phyloP scores from a whole-genome alignment of 2,329 filamentous ascomycete genomes.

The Paracamarosporium sp. region DNA sequence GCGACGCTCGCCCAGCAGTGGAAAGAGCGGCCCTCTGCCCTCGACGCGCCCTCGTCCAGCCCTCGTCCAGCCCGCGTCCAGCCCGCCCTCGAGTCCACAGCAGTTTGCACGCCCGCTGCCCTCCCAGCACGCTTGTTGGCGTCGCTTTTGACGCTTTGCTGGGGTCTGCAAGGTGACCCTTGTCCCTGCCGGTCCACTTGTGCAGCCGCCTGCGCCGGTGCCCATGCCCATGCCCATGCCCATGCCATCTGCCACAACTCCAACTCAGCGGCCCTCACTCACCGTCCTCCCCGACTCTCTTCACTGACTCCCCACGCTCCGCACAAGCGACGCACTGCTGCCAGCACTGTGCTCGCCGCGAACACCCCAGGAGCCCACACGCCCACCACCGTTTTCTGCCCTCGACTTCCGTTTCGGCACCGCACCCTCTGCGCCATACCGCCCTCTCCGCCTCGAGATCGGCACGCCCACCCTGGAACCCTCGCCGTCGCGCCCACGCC shows the following conservation, averaged over 20 bases:
- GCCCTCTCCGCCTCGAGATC: not conserved
- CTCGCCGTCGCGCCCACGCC: constrained; percentile 1
- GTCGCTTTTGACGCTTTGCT: constrained; percentile 1
- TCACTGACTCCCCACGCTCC: constrained; percentile 3
- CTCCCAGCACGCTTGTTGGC: constrained; percentile 3
- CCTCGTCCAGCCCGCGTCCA: no score
- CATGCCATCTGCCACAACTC: constrained; percentile 10
- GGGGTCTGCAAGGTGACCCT: constrained; percentile 3
- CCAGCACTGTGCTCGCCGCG: constrained; percentile 2
- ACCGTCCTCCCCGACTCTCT: constrained; percentile 4
- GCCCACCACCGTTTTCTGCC: not conserved
- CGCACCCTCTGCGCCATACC: not conserved
- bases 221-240: constrained; percentile 1
- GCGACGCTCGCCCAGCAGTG: not conserved
- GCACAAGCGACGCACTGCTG: constrained; percentile 3
- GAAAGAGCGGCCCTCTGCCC: not conserved
- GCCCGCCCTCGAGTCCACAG: no score
- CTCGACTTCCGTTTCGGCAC: not conserved
- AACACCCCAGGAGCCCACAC: not conserved
- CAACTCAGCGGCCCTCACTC: constrained; percentile 4
- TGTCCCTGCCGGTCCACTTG: not conserved
- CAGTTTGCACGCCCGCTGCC: no score
- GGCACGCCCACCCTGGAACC: constrained; percentile 1
- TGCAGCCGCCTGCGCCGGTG: not conserved
- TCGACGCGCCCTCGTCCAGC: no score